These are phyloP conservation scores for Ecytonucleospora hepatopenaei DNA, from an alignment of 371 early-diverging fungal species.

Conservation along the genomic window DNA sequence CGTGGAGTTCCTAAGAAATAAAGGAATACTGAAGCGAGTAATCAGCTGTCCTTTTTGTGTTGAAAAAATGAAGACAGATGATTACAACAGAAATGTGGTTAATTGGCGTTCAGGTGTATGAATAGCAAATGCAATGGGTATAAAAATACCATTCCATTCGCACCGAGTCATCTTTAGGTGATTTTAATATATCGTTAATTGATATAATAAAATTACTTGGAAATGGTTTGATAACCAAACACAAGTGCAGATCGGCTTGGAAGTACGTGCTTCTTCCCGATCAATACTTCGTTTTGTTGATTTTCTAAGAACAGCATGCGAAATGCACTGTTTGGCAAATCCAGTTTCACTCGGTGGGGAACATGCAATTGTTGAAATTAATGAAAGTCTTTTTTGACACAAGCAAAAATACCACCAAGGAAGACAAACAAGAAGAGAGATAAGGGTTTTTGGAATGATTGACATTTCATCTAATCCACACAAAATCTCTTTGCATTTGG, in stretches of 20 bases:
- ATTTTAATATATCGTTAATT: background rate
- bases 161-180: background rate
- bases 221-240: slow-evolving; percentile 1
- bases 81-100: no score
- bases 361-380: background rate
- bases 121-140: no score
- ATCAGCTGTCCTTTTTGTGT: no score
- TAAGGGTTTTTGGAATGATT: slow-evolving; percentile 10
- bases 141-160: background rate
- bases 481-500: slow-evolving; percentile 8
- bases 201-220: background rate
- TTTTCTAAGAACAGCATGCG: background rate
- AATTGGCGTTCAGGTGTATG: no score
- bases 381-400: slow-evolving; percentile 7
- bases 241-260: background rate
- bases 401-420: background rate
- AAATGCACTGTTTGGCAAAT: background rate
- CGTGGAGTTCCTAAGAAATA: no score
- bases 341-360: slow-evolving; percentile 3
- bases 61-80: no score
- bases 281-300: background rate
- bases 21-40: no score
- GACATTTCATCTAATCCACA: slow-evolving; percentile 1
- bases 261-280: background rate
- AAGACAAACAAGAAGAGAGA: background rate